These are phyloP conservation scores for Fusarium albidum DNA, from an alignment of 2,329 filamentous ascomycete genomes.

Conservation along the genomic window DNA sequence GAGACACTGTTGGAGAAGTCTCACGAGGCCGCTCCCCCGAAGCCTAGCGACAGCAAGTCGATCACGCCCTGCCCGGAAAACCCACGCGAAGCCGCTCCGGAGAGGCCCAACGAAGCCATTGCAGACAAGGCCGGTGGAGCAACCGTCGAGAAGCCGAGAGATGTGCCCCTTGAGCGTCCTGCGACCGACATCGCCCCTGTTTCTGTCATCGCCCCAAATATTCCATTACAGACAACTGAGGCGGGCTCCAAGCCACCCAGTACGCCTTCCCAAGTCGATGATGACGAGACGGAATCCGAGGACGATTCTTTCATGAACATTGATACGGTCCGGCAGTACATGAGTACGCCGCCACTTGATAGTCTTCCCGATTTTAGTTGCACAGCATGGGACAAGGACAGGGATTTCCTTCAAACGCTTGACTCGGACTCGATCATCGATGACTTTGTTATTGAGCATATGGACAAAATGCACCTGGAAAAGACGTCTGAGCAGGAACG, in stretches of 20 bases:
- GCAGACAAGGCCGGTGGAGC: slow-evolving; percentile 2
- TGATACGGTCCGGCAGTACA: slow-evolving; percentile 58
- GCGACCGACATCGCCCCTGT: slow-evolving; percentile 1
- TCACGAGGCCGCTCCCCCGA: background rate
- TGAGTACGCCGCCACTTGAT: slow-evolving; percentile 63
- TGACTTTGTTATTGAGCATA: slow-evolving; percentile 55
- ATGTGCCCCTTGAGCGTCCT: background rate
- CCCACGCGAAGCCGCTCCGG: background rate
- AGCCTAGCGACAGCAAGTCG: background rate
- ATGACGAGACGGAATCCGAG: slow-evolving; percentile 63
- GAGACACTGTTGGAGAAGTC: slow-evolving; percentile 5
- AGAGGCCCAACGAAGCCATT: slow-evolving; percentile 2
- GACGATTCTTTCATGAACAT: slow-evolving; percentile 60
- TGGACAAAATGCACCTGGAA: slow-evolving; percentile 52
- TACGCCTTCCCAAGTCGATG: slow-evolving; percentile 60
- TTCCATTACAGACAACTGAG: slow-evolving; percentile 41
- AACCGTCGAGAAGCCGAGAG: slow-evolving; percentile 4
- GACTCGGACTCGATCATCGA: slow-evolving; percentile 51
- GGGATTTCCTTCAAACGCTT: slow-evolving; percentile 53
- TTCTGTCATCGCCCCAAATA: slow-evolving; percentile 15
- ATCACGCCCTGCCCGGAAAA: background rate
- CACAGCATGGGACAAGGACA: slow-evolving; percentile 58
- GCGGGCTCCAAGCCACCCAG: slow-evolving; percentile 49
- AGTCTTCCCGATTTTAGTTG: slow-evolving; percentile 58
- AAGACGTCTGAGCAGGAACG: slow-evolving; percentile 50